These are phyloP conservation scores for Solanum ahanhuiri DNA, from an alignment of 257 asterid species.

Conservation along the genomic window DNA sequence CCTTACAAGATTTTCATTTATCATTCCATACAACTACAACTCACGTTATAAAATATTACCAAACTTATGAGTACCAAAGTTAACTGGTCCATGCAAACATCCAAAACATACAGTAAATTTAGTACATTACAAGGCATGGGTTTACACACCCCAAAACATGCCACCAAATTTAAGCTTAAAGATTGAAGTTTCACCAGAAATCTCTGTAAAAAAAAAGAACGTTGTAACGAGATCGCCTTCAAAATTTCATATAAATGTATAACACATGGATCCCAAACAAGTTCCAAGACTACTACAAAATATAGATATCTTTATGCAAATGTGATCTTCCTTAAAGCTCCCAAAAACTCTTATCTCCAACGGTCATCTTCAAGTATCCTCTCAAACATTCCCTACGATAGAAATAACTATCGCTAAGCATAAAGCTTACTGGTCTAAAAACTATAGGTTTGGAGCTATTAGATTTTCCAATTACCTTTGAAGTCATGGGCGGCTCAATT, in stretches of 20 bases:
- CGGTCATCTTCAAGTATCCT: neutral
- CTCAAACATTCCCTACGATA: neutral
- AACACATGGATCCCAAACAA: neutral
- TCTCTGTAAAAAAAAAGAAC: too few relatives aligned
- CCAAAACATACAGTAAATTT: neutral
- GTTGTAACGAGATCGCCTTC: neutral
- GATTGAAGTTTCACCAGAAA: neutral
- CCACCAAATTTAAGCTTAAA: neutral
- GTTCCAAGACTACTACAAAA: neutral
- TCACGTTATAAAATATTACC: neutral
- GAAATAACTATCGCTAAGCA: neutral
- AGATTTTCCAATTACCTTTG: too few relatives aligned
- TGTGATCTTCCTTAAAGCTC: neutral
- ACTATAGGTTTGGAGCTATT: neutral
- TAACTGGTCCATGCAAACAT: neutral
- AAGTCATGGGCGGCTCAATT: neutral
- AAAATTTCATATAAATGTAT: neutral
- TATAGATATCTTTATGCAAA: neutral
- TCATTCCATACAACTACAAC: neutral
- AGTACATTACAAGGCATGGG: neutral
- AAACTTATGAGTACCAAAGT: neutral
- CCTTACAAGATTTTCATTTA: neutral
- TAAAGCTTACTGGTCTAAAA: neutral
- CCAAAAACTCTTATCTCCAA: neutral
- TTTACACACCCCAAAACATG: neutral